Conservation (phyloP, 768 basidiomycete genomes). For the Podaxis sp. region DNA sequence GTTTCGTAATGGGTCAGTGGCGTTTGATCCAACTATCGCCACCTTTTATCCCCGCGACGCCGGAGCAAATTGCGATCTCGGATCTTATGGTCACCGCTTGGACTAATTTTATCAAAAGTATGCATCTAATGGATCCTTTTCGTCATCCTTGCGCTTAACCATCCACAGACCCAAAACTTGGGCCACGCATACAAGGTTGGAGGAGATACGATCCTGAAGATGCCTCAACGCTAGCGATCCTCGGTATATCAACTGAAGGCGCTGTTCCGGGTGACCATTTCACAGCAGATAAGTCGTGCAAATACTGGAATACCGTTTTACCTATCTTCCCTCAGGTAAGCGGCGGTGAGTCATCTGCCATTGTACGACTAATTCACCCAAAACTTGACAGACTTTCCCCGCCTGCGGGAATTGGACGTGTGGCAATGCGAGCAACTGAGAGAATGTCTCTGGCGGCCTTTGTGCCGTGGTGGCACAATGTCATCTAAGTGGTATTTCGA, state of each 20-base stretch:
- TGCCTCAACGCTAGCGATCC: constrained; percentile 27
- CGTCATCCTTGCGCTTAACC: background rate
- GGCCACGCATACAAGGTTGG: constrained; percentile 32
- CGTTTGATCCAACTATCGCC: constrained; percentile 30
- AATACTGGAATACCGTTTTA: constrained; percentile 31
- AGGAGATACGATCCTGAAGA: constrained; percentile 25
- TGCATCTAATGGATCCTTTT: background rate
- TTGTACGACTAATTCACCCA: background rate
- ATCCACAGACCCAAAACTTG: constrained; percentile 26
- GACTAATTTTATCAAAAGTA: constrained; percentile 37
- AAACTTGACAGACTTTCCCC: background rate
- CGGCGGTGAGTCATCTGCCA: constrained; percentile 8
- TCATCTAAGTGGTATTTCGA: too few species aligned
- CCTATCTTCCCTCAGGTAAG: constrained; percentile 30
- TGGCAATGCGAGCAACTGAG: background rate
- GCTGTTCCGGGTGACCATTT: constrained; percentile 30
- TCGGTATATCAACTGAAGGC: constrained; percentile 24
- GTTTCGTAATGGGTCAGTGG: constrained; percentile 35
- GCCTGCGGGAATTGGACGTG: constrained; percentile 13
- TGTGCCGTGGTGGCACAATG: too few species aligned
- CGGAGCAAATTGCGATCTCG: constrained; percentile 29
- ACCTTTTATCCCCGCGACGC: constrained; percentile 29
- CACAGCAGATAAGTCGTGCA: constrained; percentile 26
- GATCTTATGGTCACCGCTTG: constrained; percentile 34
- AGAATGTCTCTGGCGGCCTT: too few species aligned